Percentiles rank a stretch among this genome's conserved stretches.
These are phyloP conservation scores for Malus hybrid DNA, from an alignment of 331 rosid species.

Conservation along the genomic window DNA sequence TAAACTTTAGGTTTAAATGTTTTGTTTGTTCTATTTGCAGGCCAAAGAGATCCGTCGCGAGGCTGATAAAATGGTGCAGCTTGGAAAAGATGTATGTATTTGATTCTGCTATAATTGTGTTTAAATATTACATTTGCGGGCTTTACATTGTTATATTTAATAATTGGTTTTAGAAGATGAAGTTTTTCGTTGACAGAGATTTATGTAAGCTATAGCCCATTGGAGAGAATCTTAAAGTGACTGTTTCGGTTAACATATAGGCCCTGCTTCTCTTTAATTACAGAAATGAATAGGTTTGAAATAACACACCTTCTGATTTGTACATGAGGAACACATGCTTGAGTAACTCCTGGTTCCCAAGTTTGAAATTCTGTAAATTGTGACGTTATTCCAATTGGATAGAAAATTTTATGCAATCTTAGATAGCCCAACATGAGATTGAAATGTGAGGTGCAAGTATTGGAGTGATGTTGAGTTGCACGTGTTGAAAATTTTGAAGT, in stretches of 20 bases:
- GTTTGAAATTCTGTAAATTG: neutral
- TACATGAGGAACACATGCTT: neutral
- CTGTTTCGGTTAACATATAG: neutral
- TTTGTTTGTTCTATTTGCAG: constrained; percentile 22
- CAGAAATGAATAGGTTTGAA: neutral
- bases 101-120: neutral
- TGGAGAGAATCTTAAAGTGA: neutral
- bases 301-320: neutral
- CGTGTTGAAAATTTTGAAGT: neutral
- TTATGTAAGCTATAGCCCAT: neutral
- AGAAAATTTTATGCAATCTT: neutral
- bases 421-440: neutral
- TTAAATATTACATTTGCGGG: neutral
- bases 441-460: neutral
- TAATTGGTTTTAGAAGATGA: neutral
- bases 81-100: constrained; percentile 82
- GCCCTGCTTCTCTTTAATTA: neutral
- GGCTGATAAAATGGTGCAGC: constrained; percentile 87
- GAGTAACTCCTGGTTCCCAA: neutral
- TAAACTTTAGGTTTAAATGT: neutral
- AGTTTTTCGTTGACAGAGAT: neutral
- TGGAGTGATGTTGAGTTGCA: neutral
- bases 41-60: constrained; percentile 83
- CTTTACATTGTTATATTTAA: neutral
- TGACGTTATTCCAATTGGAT: neutral